These are phyloP conservation scores for Candida quercuum DNA, from an alignment of 805 yeast species.

Conservation along the genomic window DNA sequence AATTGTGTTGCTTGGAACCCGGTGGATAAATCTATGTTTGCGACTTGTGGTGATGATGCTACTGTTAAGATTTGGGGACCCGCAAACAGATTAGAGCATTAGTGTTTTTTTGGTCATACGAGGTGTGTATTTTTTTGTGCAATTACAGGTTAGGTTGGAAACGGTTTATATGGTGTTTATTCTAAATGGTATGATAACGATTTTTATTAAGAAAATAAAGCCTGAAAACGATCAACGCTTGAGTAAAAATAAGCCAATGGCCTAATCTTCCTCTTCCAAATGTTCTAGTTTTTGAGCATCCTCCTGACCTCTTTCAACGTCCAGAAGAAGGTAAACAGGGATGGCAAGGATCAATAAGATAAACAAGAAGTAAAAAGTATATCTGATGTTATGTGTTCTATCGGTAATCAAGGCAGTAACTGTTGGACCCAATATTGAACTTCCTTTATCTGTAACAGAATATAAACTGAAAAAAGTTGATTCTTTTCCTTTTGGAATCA, in stretches of 20 bases:
- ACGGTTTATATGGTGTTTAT: too few species aligned
- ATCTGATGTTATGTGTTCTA: slow-evolving; percentile 65
- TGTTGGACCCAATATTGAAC: slow-evolving; percentile 69
- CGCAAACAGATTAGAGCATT: neutral
- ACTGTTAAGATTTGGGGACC: slow-evolving; percentile 65
- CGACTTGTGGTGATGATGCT: slow-evolving; percentile 82
- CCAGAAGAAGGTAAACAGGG: slow-evolving; percentile 49
- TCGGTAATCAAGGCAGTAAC: slow-evolving; percentile 71
- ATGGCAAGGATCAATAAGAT: slow-evolving; percentile 47
- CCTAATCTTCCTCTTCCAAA: slow-evolving; percentile 16
- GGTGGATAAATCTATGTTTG: slow-evolving; percentile 46
- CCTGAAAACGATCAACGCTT: too few species aligned
- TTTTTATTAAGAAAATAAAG: too few species aligned
- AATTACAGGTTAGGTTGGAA: too few species aligned
- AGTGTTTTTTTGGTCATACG: too few species aligned
- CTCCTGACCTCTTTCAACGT: slow-evolving; percentile 55
- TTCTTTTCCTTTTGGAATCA: slow-evolving; percentile 73
- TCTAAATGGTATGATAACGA: too few species aligned
- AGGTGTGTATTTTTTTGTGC: too few species aligned
- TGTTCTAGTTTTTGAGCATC: slow-evolving; percentile 43
- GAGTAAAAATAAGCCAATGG: too few species aligned
- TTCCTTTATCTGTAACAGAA: slow-evolving; percentile 77
- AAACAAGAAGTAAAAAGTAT: slow-evolving; percentile 62
- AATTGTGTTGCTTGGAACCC: slow-evolving; percentile 80
- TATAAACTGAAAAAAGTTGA: slow-evolving; percentile 71